A percentile compares a stretch with the other conserved stretches of the same genome.
Conservation (phyloP, 148 eudicot species). For the Spergularia bocconei region DNA sequence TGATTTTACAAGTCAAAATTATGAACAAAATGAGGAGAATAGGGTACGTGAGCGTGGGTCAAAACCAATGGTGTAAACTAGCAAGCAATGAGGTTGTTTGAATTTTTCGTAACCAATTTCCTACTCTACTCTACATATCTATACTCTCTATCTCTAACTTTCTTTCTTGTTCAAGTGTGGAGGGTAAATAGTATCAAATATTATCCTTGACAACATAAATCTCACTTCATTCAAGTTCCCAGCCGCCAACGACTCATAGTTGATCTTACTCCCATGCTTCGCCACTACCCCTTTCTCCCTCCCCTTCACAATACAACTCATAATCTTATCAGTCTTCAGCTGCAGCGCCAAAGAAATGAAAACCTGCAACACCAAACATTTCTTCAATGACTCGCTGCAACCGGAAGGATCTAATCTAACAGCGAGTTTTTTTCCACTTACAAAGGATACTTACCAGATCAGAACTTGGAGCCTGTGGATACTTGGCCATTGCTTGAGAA, state of each 20-base stretch:
- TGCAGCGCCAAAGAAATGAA: slow-evolving; percentile 30
- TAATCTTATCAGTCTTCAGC: slow-evolving; percentile 22
- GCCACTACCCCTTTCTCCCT: slow-evolving; percentile 25
- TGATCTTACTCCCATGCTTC: slow-evolving; percentile 22
- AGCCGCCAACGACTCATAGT: slow-evolving; percentile 29
- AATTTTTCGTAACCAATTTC: slow-evolving; percentile 7
- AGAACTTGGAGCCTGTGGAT: slow-evolving; percentile 33
- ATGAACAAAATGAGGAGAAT: too few species aligned
- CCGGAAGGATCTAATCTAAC: neutral
- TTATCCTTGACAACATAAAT: slow-evolving; percentile 27
- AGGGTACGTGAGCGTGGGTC: too few species aligned
- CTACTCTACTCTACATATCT: neutral
- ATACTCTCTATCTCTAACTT: neutral
- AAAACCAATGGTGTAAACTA: too few species aligned
- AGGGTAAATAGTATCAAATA: slow-evolving; percentile 32
- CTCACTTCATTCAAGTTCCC: slow-evolving; percentile 31
- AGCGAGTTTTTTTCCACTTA: neutral
- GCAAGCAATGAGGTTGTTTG: neutral
- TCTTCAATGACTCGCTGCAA: neutral
- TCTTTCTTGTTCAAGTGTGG: slow-evolving; percentile 15
- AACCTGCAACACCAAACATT: slow-evolving; percentile 17
- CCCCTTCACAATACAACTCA: slow-evolving; percentile 29
- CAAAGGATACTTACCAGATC: slow-evolving; percentile 16
- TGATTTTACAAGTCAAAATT: too few species aligned
- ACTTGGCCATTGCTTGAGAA: slow-evolving; percentile 34